Evolutionary conservation across 2,329 filamentous ascomycete species (phyloP), one percentile per base, ranked within the genome.

Genomic region (Diaporthe batatas): DNA sequence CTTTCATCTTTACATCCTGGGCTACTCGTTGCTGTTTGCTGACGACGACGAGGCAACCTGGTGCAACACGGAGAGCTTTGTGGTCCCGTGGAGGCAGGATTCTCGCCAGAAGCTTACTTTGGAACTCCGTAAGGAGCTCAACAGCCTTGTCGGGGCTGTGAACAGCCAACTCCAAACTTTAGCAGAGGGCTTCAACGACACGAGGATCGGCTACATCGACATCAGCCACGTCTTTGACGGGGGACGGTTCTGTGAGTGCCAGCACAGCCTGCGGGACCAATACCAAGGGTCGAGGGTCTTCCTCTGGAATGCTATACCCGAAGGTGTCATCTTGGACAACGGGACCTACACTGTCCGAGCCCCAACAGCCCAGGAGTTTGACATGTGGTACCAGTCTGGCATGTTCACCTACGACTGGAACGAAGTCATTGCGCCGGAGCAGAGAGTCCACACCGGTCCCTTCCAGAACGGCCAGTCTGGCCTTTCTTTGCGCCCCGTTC

Each of bases 31-130:
- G 18, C 12, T 57, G 54, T 57, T 57, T 57, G 54, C 54, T 18
- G 54, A 57, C 54, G 54, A 57, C 29, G 54, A 57, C 54, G 54
- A 57, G 0, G 54, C 54, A 57, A 57, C 54, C 29, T 57, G 54
- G 54, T 57, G 54, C 54, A 57, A 57, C 54, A 57, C 54, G 54
- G 54, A 57, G 54, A 57, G 54, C 54, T 57, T 57, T n/a, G 54
- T 57, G 18, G 54, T 57, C 54, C 54, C 54, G 36, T 57, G 54
- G 54, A 57, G 54, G 54, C 54, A 57, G 54, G 54, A 57, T 34
- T 57, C 54, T 57, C 54, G 54, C 54, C 54, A 57, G 12, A 57
- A 57, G 54, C 54, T 57, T 57, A 57, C 54, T 57, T 57, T 57
- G 54, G 54, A 57, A 57, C 54, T 57, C 54, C 54, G 54, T 3